Evolutionary conservation across 257 asterid genomes (phyloP).

Genomic region (Ilex aquifolium): DNA sequence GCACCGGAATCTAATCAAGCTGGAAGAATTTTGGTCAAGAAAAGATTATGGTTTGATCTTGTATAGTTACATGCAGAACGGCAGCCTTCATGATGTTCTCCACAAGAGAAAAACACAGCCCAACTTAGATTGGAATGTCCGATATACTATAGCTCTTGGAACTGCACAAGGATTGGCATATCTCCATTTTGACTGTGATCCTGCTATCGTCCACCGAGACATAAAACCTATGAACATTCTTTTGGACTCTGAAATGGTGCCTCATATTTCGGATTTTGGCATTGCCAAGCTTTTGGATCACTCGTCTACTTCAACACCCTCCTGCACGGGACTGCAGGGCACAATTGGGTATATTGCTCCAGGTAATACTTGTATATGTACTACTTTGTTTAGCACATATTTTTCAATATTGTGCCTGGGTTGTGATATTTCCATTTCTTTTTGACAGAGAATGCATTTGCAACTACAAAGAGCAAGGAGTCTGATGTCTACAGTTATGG

Average conservation of each 20-base stretch:
- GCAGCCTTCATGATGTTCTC: conserved; percentile 74
- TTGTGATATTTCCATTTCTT: conserved; percentile 3
- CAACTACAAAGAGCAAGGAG: conserved; percentile 49
- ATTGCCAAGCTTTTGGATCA: conserved; percentile 76
- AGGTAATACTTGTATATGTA: conserved; percentile 30
- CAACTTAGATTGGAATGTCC: conserved; percentile 48
- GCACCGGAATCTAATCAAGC: conserved; percentile 68
- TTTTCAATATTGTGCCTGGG: not conserved
- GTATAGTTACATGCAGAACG: conserved; percentile 62
- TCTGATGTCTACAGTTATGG: conserved; percentile 81
- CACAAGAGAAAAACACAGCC: conserved; percentile 33
- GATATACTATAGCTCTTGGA: conserved; percentile 65
- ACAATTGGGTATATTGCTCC: conserved; percentile 83
- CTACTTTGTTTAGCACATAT: not conserved
- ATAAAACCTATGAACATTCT: conserved; percentile 75
- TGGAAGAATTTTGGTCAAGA: conserved; percentile 75
- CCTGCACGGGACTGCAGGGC: conserved; percentile 41
- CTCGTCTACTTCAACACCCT: conserved; percentile 34
- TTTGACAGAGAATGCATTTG: conserved; percentile 58
- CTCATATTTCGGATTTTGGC: conserved; percentile 85
- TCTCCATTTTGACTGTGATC: conserved; percentile 83
- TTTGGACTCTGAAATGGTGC: conserved; percentile 67
- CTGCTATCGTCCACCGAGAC: conserved; percentile 67
- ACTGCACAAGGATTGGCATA: conserved; percentile 72
- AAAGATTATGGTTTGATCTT: conserved; percentile 63